phyloP scores from a whole-genome alignment of 345 rosid genomes.

The Syzygium jambos region DNA sequence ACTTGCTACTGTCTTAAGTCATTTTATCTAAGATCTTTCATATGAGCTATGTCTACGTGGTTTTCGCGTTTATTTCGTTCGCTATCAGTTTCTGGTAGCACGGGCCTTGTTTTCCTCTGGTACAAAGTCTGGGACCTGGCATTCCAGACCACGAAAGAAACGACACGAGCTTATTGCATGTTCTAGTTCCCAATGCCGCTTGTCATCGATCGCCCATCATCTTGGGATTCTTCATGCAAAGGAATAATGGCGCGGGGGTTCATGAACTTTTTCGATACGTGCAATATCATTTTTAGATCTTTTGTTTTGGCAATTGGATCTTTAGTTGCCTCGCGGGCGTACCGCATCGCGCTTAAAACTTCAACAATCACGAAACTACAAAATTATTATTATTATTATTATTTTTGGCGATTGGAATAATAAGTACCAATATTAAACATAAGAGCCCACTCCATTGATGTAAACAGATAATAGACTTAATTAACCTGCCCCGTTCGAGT shows the following conservation, averaged over 20 bases:
- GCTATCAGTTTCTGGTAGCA: not conserved
- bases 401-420: not conserved
- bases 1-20: not conserved
- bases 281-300: not conserved
- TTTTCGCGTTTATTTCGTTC: not conserved
- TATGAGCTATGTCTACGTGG: not conserved
- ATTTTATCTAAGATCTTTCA: not conserved
- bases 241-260: not conserved
- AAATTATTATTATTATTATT: not conserved
- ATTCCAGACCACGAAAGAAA: not conserved
- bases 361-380: not conserved
- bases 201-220: not conserved
- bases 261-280: not conserved
- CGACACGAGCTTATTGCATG: not conserved
- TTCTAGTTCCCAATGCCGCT: not conserved
- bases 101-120: not conserved
- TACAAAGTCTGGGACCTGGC: not conserved
- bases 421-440: not conserved
- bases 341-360: not conserved
- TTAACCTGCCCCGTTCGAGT: not conserved
- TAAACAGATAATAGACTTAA: not conserved
- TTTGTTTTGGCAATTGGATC: not conserved
- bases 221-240: not conserved
- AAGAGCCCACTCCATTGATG: not conserved
- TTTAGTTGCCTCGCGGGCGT: not conserved